Evolutionary conservation across 352 stramenopile genomes (phyloP).

Genomic region (Globisporangium parvum): DNA sequence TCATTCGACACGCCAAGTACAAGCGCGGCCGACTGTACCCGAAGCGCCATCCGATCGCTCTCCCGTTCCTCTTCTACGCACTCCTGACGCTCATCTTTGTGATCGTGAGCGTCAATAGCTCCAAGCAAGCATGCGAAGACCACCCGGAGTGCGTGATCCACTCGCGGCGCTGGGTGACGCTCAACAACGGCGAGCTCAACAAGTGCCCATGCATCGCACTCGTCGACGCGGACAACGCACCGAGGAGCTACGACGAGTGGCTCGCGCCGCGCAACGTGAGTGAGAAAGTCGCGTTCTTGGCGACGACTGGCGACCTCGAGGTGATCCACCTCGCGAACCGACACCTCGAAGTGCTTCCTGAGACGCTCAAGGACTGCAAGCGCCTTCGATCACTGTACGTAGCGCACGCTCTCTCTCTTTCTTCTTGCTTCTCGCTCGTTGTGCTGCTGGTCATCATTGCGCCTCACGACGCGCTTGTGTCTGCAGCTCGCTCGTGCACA

Average conservation of each 20-base stretch:
- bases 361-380: conserved; percentile 22
- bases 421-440: no score
- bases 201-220: conserved; percentile 12
- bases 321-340: conserved; percentile 31
- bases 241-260: conserved; percentile 23
- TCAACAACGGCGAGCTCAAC: conserved; percentile 7
- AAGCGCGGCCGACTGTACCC: conserved; percentile 7
- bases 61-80: conserved; percentile 9
- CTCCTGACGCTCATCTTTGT: conserved; percentile 8
- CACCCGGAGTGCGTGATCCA: conserved; percentile 9
- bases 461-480: not conserved
- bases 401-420: no score
- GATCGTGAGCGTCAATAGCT: conserved; percentile 13
- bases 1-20: conserved; percentile 9
- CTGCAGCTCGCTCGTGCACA: conserved; percentile 34
- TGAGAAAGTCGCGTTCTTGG: conserved; percentile 21
- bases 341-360: conserved; percentile 20
- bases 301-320: conserved; percentile 20
- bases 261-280: conserved; percentile 20
- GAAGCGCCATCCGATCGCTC: conserved; percentile 7
- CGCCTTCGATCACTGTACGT: conserved; percentile 28
- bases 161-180: conserved; percentile 7
- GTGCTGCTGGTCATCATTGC: not conserved
- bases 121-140: conserved; percentile 4
- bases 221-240: conserved; percentile 5